Conservation (phyloP, 129 eudicot genomes). For the Artemisia annua region DNA sequence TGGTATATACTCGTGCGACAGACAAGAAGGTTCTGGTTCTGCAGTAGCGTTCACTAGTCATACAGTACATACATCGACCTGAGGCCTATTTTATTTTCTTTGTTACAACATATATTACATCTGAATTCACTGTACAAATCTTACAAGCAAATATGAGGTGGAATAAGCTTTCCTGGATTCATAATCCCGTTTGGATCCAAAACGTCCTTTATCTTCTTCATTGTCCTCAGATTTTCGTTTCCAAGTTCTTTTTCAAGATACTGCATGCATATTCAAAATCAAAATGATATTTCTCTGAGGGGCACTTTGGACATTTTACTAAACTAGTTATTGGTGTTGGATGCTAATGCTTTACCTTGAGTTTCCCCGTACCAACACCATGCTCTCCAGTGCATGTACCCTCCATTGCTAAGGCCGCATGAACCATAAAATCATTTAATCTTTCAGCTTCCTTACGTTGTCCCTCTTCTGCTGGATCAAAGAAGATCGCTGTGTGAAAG, state of each 20-base stretch:
- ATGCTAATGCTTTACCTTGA: conserved; percentile 59
- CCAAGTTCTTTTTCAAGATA: conserved; percentile 96
- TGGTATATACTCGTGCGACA: no score
- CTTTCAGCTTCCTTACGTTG: conserved; percentile 91
- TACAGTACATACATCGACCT: neutral
- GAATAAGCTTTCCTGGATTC: conserved; percentile 99
- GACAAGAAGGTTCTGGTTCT: no score
- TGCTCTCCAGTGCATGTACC: conserved; percentile 99
- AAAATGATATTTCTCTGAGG: no score
- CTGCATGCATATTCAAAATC: conserved; percentile 49
- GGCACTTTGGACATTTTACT: neutral
- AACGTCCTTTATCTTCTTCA: conserved; percentile 83
- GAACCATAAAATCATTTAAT: conserved; percentile 81
- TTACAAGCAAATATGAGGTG: conserved; percentile 91
- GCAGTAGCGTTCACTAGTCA: neutral
- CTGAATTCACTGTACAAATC: no score
- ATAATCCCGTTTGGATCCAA: conserved; percentile 92
- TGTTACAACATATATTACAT: conserved; percentile 14
- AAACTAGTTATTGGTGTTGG: no score
- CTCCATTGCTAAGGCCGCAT: conserved; percentile 88
- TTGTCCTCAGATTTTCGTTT: conserved; percentile 72
- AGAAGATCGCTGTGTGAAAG: conserved; percentile 81
- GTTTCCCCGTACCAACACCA: conserved; percentile 95
- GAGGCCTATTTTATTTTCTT: conserved; percentile 2
- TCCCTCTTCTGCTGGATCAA: conserved; percentile 69